phyloP scores from a whole-genome alignment of 208 protist species.

The Trypanosoma caninum region DNA sequence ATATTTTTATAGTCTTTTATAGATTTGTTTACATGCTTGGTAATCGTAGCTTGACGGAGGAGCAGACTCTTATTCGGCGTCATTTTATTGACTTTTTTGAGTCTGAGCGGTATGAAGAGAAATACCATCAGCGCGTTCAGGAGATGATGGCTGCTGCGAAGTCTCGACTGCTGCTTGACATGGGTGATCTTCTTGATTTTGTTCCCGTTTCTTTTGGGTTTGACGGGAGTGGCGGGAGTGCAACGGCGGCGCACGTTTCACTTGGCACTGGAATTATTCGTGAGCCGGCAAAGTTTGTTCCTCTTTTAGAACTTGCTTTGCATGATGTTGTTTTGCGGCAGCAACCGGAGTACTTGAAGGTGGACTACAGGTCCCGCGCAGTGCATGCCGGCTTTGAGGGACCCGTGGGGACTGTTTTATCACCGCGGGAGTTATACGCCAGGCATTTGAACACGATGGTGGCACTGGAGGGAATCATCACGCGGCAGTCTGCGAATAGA shows the following conservation, averaged over 20 bases:
- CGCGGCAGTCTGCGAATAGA: conserved; percentile 91
- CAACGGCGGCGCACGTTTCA: conserved; percentile 21
- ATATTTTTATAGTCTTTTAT: too few species aligned
- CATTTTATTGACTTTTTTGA: conserved; percentile 91
- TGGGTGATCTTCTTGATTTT: conserved; percentile 91
- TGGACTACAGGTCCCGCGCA: conserved; percentile 67
- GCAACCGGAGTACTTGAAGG: conserved; percentile 82
- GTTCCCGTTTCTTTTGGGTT: conserved; percentile 26
- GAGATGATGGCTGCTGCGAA: conserved; percentile 82
- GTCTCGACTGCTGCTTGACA: conserved; percentile 85
- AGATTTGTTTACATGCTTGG: conserved; percentile 76
- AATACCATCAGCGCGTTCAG: conserved; percentile 79
- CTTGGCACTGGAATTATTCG: conserved; percentile 73
- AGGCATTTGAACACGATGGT: conserved; percentile 94
- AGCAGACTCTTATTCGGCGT: conserved; percentile 84
- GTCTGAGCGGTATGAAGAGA: conserved; percentile 76
- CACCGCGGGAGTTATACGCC: conserved; percentile 92
- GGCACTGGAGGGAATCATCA: conserved; percentile 97
- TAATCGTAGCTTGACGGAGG: conserved; percentile 80
- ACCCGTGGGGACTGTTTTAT: conserved; percentile 92
- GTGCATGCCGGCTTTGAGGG: conserved; percentile 94
- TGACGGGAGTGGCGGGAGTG: conserved; percentile 13
- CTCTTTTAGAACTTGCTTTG: conserved; percentile 90
- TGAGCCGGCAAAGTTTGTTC: conserved; percentile 82
- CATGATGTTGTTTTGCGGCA: conserved; percentile 82